phyloP scores from a whole-genome alignment of 2,329 filamentous ascomycete genomes.

The Colletotrichum caudatum region DNA sequence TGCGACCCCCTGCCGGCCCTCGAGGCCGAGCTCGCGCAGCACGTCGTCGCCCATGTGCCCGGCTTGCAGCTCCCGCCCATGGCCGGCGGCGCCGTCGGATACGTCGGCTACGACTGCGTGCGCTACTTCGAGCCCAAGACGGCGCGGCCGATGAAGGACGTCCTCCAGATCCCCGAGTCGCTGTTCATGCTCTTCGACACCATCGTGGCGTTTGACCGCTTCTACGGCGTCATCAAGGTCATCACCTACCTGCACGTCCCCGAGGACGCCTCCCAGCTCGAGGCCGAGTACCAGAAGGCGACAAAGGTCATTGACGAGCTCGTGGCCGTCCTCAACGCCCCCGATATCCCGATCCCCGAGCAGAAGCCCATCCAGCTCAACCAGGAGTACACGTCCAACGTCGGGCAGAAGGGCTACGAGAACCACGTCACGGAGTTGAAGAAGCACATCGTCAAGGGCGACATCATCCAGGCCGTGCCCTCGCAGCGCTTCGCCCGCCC shows the following conservation, averaged over 20 bases:
- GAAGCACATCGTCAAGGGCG: conserved; percentile 88
- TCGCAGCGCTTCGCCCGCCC: conserved; percentile 93
- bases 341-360: conserved; percentile 80
- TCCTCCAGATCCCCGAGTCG: conserved; percentile 89
- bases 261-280: conserved; percentile 65
- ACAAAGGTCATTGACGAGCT: conserved; percentile 73
- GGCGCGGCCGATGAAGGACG: conserved; percentile 87
- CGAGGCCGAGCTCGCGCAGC: conserved; percentile 82
- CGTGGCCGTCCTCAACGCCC: conserved; percentile 77
- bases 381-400: conserved; percentile 90
- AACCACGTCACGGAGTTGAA: conserved; percentile 88
- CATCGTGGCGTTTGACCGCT: conserved; percentile 93
- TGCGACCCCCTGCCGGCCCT: conserved; percentile 87
- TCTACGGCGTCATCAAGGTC: conserved; percentile 92
- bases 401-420: conserved; percentile 90
- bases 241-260: conserved; percentile 89
- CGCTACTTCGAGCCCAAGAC: conserved; percentile 98
- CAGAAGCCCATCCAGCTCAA: conserved; percentile 79
- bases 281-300: conserved; percentile 77
- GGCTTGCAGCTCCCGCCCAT: conserved; percentile 85
- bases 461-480: conserved; percentile 98
- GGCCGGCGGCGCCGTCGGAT: conserved; percentile 93
- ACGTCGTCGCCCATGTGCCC: conserved; percentile 85
- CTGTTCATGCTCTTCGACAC: conserved; percentile 98
- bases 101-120: conserved; percentile 97